Conservation (phyloP, 345 rosid genomes). For the Eucalyptus polyanthemos region DNA sequence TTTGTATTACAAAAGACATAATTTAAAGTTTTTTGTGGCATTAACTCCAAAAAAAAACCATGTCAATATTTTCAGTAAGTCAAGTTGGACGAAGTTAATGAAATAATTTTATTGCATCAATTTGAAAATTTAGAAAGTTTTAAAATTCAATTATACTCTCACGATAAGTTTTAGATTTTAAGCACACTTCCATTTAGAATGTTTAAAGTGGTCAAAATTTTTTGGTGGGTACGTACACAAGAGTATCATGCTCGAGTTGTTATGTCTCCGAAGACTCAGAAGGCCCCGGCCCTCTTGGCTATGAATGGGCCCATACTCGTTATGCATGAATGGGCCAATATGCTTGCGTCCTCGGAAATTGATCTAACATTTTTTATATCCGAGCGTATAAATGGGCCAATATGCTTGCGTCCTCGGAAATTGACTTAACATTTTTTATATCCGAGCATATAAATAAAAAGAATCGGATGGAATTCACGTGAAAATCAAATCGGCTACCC, state of each 20-base stretch:
- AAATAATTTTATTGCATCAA: too few relatives aligned
- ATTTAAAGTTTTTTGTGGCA: too few relatives aligned
- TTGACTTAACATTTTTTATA: too few relatives aligned
- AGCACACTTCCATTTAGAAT: too few relatives aligned
- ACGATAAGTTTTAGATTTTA: too few relatives aligned
- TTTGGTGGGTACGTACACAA: neutral
- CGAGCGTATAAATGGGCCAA: neutral
- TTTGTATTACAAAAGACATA: too few relatives aligned
- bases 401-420: neutral
- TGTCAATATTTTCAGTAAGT: rapidly evolving
- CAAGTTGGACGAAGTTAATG: neutral
- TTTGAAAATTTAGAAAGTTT: rapidly evolving
- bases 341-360: neutral
- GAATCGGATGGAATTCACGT: neutral
- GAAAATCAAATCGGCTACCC: neutral
- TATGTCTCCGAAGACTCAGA: neutral
- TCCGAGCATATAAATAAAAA: neutral
- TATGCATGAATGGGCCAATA: neutral
- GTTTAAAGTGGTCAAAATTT: neutral
- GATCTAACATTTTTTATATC: neutral
- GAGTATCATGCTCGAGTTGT: neutral
- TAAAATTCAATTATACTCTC: too few relatives aligned
- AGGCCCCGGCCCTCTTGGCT: neutral
- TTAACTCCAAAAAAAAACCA: neutral
- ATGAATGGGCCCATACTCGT: neutral